Evolutionary conservation across 2,329 filamentous ascomycete species (phyloP).

Genomic region (Penicillium rolfsii): DNA sequence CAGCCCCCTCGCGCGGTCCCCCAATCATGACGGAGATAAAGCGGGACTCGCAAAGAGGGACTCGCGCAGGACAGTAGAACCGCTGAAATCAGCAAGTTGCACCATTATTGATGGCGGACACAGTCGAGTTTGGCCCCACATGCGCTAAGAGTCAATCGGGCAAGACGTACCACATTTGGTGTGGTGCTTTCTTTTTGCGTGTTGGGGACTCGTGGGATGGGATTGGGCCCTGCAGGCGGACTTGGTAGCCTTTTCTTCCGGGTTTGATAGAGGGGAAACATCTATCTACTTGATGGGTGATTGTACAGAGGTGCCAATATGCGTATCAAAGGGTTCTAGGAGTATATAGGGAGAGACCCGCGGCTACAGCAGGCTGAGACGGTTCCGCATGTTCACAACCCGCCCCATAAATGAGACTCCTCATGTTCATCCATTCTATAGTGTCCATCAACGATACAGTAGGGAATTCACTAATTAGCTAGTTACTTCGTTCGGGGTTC

Average conservation of each 20-base stretch:
- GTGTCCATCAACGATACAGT: neutral
- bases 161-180: conserved; percentile 9
- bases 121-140: neutral
- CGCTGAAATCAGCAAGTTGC: neutral
- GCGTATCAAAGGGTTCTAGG: too few relatives aligned
- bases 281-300: too few relatives aligned
- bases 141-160: conserved; percentile 16
- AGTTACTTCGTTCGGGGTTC: too few relatives aligned
- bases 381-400: neutral
- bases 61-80: neutral
- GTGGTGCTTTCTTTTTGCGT: neutral
- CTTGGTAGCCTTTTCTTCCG: too few relatives aligned
- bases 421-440: neutral
- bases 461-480: too few relatives aligned
- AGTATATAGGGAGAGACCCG: neutral
- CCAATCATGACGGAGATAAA: neutral
- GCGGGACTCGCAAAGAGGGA: too few relatives aligned
- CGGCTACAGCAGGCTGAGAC: too few relatives aligned
- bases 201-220: neutral
- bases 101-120: neutral
- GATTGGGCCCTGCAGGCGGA: neutral
- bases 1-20: neutral
- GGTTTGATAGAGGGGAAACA: too few relatives aligned
- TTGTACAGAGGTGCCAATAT: too few relatives aligned
- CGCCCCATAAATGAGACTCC: neutral